These are phyloP conservation scores for Penicillium ucsense DNA, from an alignment of 495 filamentous ascomycete species.

Conservation along the genomic window DNA sequence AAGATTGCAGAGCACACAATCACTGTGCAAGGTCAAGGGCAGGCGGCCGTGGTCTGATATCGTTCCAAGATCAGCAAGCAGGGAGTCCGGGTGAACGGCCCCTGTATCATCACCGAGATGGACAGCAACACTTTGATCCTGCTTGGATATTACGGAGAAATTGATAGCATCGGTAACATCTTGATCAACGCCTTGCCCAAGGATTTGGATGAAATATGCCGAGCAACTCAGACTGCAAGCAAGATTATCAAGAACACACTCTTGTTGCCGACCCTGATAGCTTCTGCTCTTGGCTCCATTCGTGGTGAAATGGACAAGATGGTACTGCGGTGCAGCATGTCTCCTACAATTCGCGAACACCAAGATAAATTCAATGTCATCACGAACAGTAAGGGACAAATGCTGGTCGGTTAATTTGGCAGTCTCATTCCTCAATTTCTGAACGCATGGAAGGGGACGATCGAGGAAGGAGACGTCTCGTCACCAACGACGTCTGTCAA, in stretches of 20 bases:
- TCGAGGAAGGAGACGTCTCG: slow-evolving; percentile 40
- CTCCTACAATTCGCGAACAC: slow-evolving; percentile 41
- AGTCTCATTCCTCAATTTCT: slow-evolving; percentile 42
- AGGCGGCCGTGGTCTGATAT: slow-evolving; percentile 34
- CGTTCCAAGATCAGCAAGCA: slow-evolving; percentile 30
- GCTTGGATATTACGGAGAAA: slow-evolving; percentile 34
- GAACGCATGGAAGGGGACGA: slow-evolving; percentile 31
- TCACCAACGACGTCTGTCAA: slow-evolving; percentile 44
- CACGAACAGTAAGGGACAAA: slow-evolving; percentile 35
- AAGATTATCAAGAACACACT: slow-evolving; percentile 28
- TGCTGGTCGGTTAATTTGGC: slow-evolving; percentile 44
- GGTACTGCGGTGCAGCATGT: slow-evolving; percentile 44
- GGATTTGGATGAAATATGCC: slow-evolving; percentile 2
- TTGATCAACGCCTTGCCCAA: slow-evolving; percentile 29
- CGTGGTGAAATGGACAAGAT: slow-evolving; percentile 42
- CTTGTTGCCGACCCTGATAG: slow-evolving; percentile 29
- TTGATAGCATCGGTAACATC: slow-evolving; percentile 38
- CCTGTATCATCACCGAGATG: slow-evolving; percentile 41
- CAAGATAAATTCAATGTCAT: slow-evolving; percentile 47
- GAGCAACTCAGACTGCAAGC: slow-evolving; percentile 16
- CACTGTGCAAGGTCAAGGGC: slow-evolving; percentile 27
- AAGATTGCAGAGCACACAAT: slow-evolving; percentile 24
- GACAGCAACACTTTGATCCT: slow-evolving; percentile 43
- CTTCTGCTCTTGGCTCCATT: slow-evolving; percentile 34
- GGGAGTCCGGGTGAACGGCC: slow-evolving; percentile 28